Percentiles rank a stretch among this genome's conserved stretches.
Conservation (phyloP, 192 early-diverging fungal species). For the Oehlia diaphana region DNA sequence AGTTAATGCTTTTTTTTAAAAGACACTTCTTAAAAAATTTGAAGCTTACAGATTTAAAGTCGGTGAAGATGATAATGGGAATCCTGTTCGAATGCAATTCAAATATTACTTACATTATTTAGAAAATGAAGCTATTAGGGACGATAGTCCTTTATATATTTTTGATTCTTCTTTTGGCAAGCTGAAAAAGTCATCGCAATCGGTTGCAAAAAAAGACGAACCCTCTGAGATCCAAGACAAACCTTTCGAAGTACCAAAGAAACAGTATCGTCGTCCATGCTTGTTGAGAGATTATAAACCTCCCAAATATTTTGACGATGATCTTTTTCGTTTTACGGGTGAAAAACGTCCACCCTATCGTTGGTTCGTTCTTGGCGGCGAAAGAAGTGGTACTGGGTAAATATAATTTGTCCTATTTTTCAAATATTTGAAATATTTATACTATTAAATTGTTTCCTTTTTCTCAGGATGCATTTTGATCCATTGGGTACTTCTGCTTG, state of each 20-base stretch:
- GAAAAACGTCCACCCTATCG: slow-evolving; percentile 66
- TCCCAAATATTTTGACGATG: slow-evolving; percentile 72
- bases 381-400: slow-evolving; percentile 65
- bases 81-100: slow-evolving; percentile 63
- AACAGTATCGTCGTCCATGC: slow-evolving; percentile 35
- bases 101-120: slow-evolving; percentile 64
- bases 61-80: slow-evolving; percentile 77
- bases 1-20: slow-evolving; percentile 14
- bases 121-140: slow-evolving; percentile 45
- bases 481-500: slow-evolving; percentile 82
- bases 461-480: slow-evolving; percentile 58
- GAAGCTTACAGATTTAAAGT: slow-evolving; percentile 69
- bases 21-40: slow-evolving; percentile 52
- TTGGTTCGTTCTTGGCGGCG: slow-evolving; percentile 77
- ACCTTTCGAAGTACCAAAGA: not conserved
- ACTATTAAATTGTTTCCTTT: not conserved
- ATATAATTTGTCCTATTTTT: not conserved
- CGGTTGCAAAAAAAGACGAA: not conserved
- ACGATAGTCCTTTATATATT: slow-evolving; percentile 80
- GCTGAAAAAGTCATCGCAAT: slow-evolving; percentile 25
- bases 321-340: slow-evolving; percentile 67
- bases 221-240: not conserved
- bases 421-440: not conserved
- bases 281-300: slow-evolving; percentile 65
- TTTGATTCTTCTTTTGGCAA: slow-evolving; percentile 73